Conservation (phyloP, 2,329 filamentous ascomycete species). For the Emydomyces testavorans region DNA sequence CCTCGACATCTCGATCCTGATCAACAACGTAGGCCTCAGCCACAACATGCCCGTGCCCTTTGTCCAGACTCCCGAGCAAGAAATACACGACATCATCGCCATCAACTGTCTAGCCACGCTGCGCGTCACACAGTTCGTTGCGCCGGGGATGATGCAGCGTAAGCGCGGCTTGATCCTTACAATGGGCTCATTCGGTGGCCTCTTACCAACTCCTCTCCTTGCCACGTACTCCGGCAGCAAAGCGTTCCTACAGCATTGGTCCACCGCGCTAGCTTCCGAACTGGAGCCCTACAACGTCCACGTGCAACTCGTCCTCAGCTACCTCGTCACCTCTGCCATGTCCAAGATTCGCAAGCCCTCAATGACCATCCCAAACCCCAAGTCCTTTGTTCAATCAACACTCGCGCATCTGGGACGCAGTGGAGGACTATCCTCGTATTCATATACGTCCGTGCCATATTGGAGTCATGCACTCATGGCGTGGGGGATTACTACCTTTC, state of each 20-base stretch:
- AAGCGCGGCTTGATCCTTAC: constrained; percentile 84
- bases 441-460: constrained; percentile 79
- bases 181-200: constrained; percentile 93
- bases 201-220: constrained; percentile 80
- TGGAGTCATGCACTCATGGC: constrained; percentile 87
- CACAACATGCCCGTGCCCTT: constrained; percentile 90
- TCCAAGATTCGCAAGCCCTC: constrained; percentile 80
- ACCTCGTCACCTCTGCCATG: constrained; percentile 93
- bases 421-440: constrained; percentile 65
- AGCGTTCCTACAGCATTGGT: constrained; percentile 97
- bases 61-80: constrained; percentile 61
- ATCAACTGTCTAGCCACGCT: constrained; percentile 92
- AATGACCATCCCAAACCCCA: constrained; percentile 66
- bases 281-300: constrained; percentile 68
- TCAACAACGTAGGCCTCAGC: constrained; percentile 96
- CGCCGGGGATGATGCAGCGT: constrained; percentile 71
- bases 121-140: constrained; percentile 72
- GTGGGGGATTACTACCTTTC: constrained; percentile 57
- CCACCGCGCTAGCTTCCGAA: constrained; percentile 70
- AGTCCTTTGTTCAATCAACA: constrained; percentile 66
- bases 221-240: constrained; percentile 97
- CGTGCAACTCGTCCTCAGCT: constrained; percentile 83
- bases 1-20: constrained; percentile 71
- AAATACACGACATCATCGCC: constrained; percentile 80
- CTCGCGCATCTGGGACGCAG: constrained; percentile 68